phyloP scores from a whole-genome alignment of 1,284 basidiomycete species.

The Hypsizygus ulmarius region DNA sequence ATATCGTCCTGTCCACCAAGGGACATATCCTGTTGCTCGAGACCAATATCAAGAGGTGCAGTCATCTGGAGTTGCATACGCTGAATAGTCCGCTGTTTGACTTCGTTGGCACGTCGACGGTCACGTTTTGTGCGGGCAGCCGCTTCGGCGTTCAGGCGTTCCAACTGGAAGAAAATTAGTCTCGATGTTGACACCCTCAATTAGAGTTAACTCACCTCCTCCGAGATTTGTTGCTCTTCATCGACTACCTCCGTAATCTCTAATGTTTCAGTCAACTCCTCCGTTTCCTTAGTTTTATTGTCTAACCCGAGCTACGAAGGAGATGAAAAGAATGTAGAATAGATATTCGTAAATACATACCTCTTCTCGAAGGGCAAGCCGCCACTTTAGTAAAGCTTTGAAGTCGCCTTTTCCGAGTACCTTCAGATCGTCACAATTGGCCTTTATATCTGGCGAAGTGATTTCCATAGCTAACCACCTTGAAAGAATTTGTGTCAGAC shows the following conservation, averaged over 20 bases:
- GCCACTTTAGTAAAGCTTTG: conserved; percentile 92
- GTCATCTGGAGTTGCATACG: conserved; percentile 98
- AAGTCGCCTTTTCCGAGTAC: conserved; percentile 98
- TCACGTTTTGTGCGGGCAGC: conserved; percentile 77
- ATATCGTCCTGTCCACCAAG: conserved; percentile 80
- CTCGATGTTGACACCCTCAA: neutral
- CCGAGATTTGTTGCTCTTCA: conserved; percentile 85
- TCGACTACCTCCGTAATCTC: conserved; percentile 77
- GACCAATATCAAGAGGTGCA: conserved; percentile 91
- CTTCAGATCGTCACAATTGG: conserved; percentile 90
- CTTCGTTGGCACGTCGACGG: conserved; percentile 86
- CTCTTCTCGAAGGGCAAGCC: conserved; percentile 80
- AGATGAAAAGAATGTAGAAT: conserved; percentile 1
- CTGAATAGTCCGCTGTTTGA: conserved; percentile 84
- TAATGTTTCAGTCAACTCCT: conserved; percentile 75
- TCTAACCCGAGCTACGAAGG: conserved; percentile 72
- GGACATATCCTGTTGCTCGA: conserved; percentile 79
- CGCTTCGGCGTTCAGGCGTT: conserved; percentile 80
- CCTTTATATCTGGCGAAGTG: conserved; percentile 79
- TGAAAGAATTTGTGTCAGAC: conserved; percentile 3
- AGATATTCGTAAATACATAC: conserved; percentile 33
- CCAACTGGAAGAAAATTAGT: conserved; percentile 53
- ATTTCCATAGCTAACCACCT: conserved; percentile 68
- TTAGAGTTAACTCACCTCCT: conserved; percentile 59
- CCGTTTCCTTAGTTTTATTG: conserved; percentile 65